These are phyloP conservation scores for Cordia subcordata DNA, from an alignment of 257 asterid genomes.

Conservation along the genomic window DNA sequence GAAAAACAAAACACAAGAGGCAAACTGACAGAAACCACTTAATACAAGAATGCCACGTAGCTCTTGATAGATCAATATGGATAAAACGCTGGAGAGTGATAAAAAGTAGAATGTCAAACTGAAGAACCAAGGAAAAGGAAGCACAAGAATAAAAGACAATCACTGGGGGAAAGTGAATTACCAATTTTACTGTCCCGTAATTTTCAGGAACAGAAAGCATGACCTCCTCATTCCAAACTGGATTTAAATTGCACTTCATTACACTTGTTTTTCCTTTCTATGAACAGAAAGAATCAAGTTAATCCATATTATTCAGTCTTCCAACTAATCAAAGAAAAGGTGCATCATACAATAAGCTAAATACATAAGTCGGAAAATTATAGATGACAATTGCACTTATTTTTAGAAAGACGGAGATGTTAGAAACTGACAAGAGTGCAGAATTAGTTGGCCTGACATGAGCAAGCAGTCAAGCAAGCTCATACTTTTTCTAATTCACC, in stretches of 20 bases:
- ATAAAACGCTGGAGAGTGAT: too few species aligned
- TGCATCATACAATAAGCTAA: not conserved
- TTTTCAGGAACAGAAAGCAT: constrained; percentile 95
- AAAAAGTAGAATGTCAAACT: not conserved
- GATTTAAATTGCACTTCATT: constrained; percentile 79
- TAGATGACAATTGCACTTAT: not conserved
- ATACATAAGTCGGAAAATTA: not conserved
- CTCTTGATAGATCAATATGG: too few species aligned
- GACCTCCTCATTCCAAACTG: constrained; percentile 90
- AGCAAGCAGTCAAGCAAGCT: too few species aligned
- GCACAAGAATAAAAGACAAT: not conserved
- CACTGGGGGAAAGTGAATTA: constrained; percentile 16
- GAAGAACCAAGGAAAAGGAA: not conserved
- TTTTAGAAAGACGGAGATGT: too few species aligned
- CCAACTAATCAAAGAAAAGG: not conserved
- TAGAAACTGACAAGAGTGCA: too few species aligned
- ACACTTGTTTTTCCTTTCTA: constrained; percentile 82
- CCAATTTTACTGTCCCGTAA: constrained; percentile 75
- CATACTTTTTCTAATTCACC: too few species aligned
- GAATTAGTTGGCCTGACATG: too few species aligned
- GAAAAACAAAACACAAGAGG: too few species aligned
- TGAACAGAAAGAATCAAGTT: constrained; percentile 12
- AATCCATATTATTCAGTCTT: not conserved
- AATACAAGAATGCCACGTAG: too few species aligned
- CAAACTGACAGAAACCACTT: too few species aligned